Evolutionary conservation across 768 basidiomycete genomes (phyloP), one percentile per base, ranked within the genome.

Genomic region (Suillus tomentosus): DNA sequence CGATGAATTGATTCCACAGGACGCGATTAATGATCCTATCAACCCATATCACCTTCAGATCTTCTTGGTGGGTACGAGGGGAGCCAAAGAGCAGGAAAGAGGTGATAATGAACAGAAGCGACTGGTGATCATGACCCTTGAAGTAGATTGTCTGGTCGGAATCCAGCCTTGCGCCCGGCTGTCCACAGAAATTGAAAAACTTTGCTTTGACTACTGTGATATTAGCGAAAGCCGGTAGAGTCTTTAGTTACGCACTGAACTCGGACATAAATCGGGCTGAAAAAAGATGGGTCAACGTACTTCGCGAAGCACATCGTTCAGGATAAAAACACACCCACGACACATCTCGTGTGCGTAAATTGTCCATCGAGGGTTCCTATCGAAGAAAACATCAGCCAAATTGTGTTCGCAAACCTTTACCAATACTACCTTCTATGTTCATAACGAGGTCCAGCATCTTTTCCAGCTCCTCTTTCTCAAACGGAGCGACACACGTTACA

Each of bases 11-110:
- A 3, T 69, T 66, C 82, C 84, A 85, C 7, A 73, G 67, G 8
- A 69, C 68, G 31, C 73, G 65, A 43, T 78, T 76, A 64, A 83
- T 74, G 10, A 79, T 73, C 0, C 70, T 68, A 69, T 85, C 85
- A 2, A 82, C 76, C 77, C 76, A 84, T 45, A 82, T 78, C 19
- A 70, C 76, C 47, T 81, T 76, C 57, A 86, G 61, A 27, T 71
- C 71, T 19, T 69, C 68, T 17, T 81, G 67, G 67, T 85, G 81
- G 10, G 79, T 71, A 37, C 80, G 74, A 0, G 85, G 84, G 4
- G 81, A 78, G 11, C 69, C 78, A 71, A 85, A 85, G 3, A 85
- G 72, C 7, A 82, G 45, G 1, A 75, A 73, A 3, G 79, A 80
- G 1, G 80, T 45, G 3, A 72, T 40, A 11, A 63, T 72, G 62